These are phyloP conservation scores for Triangularia setosa DNA, from an alignment of 2,329 filamentous ascomycete species.

Conservation along the genomic window DNA sequence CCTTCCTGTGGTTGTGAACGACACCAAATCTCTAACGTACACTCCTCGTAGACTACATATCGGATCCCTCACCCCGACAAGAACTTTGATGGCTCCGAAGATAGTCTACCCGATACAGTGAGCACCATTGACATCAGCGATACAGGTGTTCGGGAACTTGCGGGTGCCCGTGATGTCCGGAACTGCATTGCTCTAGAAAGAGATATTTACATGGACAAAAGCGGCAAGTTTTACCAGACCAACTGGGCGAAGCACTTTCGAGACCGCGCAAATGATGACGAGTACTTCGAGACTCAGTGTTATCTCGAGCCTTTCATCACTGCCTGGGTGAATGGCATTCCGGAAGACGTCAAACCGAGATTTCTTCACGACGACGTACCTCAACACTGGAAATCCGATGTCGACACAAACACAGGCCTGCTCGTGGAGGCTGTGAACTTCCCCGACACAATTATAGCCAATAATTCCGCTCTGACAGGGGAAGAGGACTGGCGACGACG, in stretches of 20 bases:
- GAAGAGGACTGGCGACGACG: constrained; percentile 20
- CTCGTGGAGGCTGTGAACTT: constrained; percentile 33
- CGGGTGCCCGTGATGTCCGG: constrained; percentile 13
- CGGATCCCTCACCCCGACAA: constrained; percentile 8
- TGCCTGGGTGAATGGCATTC: constrained; percentile 11
- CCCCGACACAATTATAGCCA: constrained; percentile 29
- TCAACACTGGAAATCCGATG: constrained; percentile 29
- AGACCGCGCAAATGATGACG: constrained; percentile 8
- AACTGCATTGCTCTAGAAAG: constrained; percentile 14
- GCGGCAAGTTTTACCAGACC: constrained; percentile 7
- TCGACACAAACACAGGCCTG: constrained; percentile 36
- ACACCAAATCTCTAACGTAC: background rate
- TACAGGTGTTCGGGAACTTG: background rate
- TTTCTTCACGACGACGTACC: background rate
- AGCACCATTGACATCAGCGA: constrained; percentile 10
- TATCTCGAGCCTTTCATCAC: constrained; percentile 12
- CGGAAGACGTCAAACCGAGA: background rate
- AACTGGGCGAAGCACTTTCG: constrained; percentile 5
- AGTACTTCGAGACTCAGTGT: background rate
- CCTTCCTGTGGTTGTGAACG: background rate
- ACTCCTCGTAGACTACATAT: background rate
- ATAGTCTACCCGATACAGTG: constrained; percentile 9
- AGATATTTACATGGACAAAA: background rate
- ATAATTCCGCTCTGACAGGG: constrained; percentile 6
- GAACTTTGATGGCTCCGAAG: constrained; percentile 11